Evolutionary conservation across 257 asterid species (phyloP), one percentile per base, ranked within the genome.

Genomic region (Apocynum venetum): DNA sequence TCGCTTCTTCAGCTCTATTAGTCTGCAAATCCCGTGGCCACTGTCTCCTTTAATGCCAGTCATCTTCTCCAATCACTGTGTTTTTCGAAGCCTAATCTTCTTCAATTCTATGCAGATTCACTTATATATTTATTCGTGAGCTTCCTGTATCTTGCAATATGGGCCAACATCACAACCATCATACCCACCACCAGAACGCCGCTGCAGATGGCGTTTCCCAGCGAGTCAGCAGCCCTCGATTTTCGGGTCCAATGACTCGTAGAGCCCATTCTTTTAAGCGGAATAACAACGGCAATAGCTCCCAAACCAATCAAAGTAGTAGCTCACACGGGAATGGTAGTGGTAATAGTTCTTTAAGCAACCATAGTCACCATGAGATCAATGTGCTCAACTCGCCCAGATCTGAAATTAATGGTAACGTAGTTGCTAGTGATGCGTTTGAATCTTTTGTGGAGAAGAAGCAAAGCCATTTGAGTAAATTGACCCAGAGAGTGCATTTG

Each of bases 211-310:
- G 89, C 76, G 87, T 87, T 68, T 89, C 97, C 0, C 97, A 87
- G 88, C 91, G 96, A n/a, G 94, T 93, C 85, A 90, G 80, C 87
- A 95, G 97, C 83, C 99, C 99, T 0, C 80, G 98, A 80, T 90
- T 93, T 85, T 90, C 99, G 57, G 98, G 97, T 64, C 88, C 96
- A 56, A 90, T 94, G 94, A 94, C 97, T 69, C 97, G 98, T 74
- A 75, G 97, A 57, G 88, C 97, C 10, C 90, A 88, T 61, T 95
- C 99, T 17, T 93, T 93, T 83, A 93, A 93, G 79, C 89, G 98
- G 64, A 74, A 66, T 52, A 83, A 82, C 38, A 71, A 59, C 79
- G 80, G 57, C 72, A 85, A 67, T 76, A 47, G 76, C 46, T 84
- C 79, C 38, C 83, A 63, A 17, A 82, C 68, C 77, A 83, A 31